Base-by-base conservation (phyloP, 495 filamentous ascomycete genomes). In the Xylaria bambusicola region DNA sequence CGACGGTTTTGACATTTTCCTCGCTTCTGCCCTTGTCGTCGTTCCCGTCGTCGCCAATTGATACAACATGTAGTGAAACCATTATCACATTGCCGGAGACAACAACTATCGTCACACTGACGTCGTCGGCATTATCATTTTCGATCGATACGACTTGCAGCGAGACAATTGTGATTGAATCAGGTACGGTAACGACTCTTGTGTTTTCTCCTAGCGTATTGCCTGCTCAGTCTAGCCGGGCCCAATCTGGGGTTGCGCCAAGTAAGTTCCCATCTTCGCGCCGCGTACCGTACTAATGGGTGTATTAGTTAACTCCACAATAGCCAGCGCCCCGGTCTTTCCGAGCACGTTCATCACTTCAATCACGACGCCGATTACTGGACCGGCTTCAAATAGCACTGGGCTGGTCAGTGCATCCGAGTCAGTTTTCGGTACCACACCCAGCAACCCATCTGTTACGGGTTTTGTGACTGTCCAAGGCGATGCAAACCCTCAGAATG, bases 281-380 rank as follows among this genome's bases (percentile, higher is more conserved):
- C 40, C 40, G 23, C 21, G 13, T 7, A 36, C 6, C 21, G 26
- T 44, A 52, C 49, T 38, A 46, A 52, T 20, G 48, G 1, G 12
- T 7, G 6, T 18, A 20, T 18, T 45, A 59, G 56, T 24, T 26
- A 52, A 60, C 21, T 46, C 49, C 17, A 44, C 48, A 42, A 27
- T 26, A 21, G 48, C 31, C 27, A 18, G 56, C 27, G 26, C 38
- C 29, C 46, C 40, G 8, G 47, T 46, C 18, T 26, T 47, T 17
- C 68, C 66, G 13, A 68, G 63, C n/a, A 71, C 68, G 20, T 66
- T 71, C 58, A 46, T 51, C 29, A 71, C 68, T 1, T 71, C 66
- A 35, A 70, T 59, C 18, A 64, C 59, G 36, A 23, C 56, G 29
- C 47, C 52, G 15, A 35, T 60, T 52, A 45, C 65, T 17, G 38